These are phyloP conservation scores for Erigeron canadensis DNA, from an alignment of 129 eudicot species.

Conservation along the genomic window DNA sequence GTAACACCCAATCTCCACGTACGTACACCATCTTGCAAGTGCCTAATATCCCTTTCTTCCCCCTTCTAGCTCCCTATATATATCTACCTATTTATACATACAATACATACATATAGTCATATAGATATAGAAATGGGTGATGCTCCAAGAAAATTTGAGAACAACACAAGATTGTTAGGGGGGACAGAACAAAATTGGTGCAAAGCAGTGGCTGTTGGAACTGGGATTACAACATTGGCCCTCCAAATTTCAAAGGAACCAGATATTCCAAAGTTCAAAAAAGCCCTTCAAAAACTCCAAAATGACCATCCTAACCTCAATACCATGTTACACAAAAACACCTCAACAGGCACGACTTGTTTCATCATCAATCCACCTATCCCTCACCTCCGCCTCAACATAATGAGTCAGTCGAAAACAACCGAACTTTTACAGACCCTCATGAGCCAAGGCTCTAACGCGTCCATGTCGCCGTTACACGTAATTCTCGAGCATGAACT, in stretches of 20 bases:
- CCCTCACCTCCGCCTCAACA: slow-evolving; percentile 27
- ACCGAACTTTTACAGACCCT: slow-evolving; percentile 38
- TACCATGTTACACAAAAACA: slow-evolving; percentile 48
- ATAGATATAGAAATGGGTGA: slow-evolving; percentile 11
- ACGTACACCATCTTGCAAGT: slow-evolving; percentile 3
- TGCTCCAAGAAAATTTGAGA: neutral
- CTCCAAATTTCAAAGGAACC: slow-evolving; percentile 47
- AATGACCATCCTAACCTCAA: slow-evolving; percentile 55
- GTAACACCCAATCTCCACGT: slow-evolving; percentile 2
- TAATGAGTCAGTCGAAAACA: slow-evolving; percentile 27
- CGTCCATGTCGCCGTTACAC: slow-evolving; percentile 35
- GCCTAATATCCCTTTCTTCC: slow-evolving; percentile 1
- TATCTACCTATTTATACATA: neutral
- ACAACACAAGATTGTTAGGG: slow-evolving; percentile 15
- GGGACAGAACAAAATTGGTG: slow-evolving; percentile 15
- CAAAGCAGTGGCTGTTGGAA: slow-evolving; percentile 38
- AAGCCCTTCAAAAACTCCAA: slow-evolving; percentile 48
- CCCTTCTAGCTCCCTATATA: neutral
- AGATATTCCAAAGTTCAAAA: slow-evolving; percentile 27
- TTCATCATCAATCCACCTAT: slow-evolving; percentile 39
- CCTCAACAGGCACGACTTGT: slow-evolving; percentile 29
- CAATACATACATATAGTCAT: slow-evolving; percentile 9
- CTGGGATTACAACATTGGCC: slow-evolving; percentile 47
- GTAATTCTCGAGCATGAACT: slow-evolving; percentile 49
- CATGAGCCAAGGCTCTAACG: slow-evolving; percentile 5